Conservation (phyloP, 805 yeast genomes). For the Starmerella riodocensis region DNA sequence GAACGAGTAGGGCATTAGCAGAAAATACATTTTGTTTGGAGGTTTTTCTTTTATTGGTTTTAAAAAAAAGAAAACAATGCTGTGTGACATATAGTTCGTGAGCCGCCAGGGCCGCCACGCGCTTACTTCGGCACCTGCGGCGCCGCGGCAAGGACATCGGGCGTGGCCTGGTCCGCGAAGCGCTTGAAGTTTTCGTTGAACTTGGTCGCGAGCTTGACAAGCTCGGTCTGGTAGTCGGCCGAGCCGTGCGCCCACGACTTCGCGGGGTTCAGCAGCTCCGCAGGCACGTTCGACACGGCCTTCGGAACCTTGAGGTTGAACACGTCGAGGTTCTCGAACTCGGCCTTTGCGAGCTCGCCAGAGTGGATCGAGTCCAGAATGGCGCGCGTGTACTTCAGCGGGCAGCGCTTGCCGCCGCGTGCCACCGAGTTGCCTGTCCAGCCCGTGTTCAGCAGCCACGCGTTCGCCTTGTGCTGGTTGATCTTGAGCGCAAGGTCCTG, state of each 20-base stretch:
- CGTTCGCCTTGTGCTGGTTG: constrained; percentile 72
- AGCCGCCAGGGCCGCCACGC: no score
- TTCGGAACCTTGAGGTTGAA: constrained; percentile 84
- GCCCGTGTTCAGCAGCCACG: constrained; percentile 96
- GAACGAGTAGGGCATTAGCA: no score
- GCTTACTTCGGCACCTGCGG: constrained; percentile 38
- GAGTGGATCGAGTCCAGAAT: constrained; percentile 88
- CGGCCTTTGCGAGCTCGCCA: constrained; percentile 69
- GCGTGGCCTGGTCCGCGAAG: constrained; percentile 68
- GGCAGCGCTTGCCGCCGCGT: constrained; percentile 93
- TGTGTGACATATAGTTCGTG: no score
- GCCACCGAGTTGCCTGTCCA: constrained; percentile 94
- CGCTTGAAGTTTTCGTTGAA: constrained; percentile 78
- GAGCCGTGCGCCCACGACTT: constrained; percentile 58
- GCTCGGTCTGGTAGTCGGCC: constrained; percentile 41
- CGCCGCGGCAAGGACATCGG: constrained; percentile 86
- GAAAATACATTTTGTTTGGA: no score
- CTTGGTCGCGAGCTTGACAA: constrained; percentile 53
- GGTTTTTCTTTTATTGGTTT: no score
- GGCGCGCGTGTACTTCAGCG: constrained; percentile 94
- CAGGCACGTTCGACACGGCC: constrained; percentile 67
- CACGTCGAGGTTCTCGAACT: constrained; percentile 71
- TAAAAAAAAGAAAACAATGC: no score
- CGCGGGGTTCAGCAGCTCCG: constrained; percentile 74
- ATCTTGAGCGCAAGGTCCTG: constrained; percentile 91